Evolutionary conservation across 78 protist genomes (phyloP).

Genomic region (Anaeramoeba flamelloides): DNA sequence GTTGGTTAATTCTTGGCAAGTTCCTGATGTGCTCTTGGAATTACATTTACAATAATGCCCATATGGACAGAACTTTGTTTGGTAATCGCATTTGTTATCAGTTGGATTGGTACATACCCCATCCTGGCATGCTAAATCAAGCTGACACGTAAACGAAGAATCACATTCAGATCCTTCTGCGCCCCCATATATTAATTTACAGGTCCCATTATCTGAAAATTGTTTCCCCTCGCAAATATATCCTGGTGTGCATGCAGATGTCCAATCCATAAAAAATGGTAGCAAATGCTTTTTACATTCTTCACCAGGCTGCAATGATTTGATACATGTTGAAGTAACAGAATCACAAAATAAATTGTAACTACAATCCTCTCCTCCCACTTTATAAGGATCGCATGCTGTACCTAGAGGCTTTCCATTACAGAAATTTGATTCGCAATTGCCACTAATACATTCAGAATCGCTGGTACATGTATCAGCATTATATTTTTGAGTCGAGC

Average conservation of each 20-base stretch:
- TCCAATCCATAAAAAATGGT: background rate
- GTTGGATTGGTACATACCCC: background rate
- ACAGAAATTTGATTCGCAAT: background rate
- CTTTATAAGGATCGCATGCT: background rate
- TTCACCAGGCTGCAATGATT: background rate
- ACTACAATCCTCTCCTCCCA: background rate
- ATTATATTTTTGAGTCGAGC: background rate
- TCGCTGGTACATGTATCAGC: background rate
- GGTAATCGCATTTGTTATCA: background rate
- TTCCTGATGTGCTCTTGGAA: background rate
- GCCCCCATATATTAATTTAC: no score
- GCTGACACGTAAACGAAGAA: no score
- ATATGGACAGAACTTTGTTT: background rate
- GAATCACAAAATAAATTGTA: background rate
- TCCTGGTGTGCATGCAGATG: background rate
- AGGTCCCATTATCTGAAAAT: no score
- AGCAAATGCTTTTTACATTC: background rate
- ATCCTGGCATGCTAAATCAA: background rate
- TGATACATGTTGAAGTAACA: background rate
- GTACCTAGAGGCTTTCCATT: background rate
- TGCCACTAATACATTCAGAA: background rate
- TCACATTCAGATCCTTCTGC: no score
- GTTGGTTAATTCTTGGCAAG: background rate
- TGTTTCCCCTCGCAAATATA: background rate
- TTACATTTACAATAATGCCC: background rate